These are phyloP conservation scores for Gentiana macrophylla DNA, from an alignment of 257 asterid genomes.

Conservation along the genomic window DNA sequence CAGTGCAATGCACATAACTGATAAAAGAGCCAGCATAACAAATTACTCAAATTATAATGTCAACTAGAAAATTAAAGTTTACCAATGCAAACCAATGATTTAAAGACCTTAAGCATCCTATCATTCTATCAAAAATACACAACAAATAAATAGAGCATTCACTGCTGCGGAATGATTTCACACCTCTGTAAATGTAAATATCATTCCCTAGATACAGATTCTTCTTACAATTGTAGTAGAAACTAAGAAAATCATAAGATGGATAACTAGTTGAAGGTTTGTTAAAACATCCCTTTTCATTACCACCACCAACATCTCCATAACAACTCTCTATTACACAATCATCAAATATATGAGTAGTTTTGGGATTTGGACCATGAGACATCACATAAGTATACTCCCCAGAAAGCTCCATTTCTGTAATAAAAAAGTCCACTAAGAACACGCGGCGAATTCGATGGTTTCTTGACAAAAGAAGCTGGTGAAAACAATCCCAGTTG, in stretches of 20 bases:
- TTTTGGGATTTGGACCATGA: conserved; percentile 72
- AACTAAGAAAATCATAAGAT: conserved; percentile 59
- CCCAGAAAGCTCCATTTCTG: conserved; percentile 83
- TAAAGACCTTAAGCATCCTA: too few species aligned
- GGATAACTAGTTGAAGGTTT: conserved; percentile 40
- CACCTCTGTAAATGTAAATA: conserved; percentile 82
- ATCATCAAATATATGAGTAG: conserved; percentile 77
- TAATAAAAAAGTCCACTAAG: conserved; percentile 41
- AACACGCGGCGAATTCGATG: conserved; percentile 18
- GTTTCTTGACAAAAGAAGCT: conserved; percentile 34
- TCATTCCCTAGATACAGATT: conserved; percentile 64
- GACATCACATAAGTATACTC: conserved; percentile 85
- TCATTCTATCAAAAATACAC: too few species aligned
- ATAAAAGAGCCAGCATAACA: too few species aligned
- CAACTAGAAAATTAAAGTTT: too few species aligned
- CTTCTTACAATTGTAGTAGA: conserved; percentile 64
- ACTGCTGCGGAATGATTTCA: too few species aligned
- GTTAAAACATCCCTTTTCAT: conserved; percentile 12
- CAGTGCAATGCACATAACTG: too few species aligned
- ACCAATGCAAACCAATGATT: too few species aligned
- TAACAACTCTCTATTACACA: conserved; percentile 72
- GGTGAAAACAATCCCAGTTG: conserved; percentile 39
- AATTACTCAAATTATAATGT: too few species aligned
- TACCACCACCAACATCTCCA: conserved; percentile 35
- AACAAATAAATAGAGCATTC: too few species aligned